Conservation (phyloP, 75 land plant species). For the Sequoiadendron giganteum region DNA sequence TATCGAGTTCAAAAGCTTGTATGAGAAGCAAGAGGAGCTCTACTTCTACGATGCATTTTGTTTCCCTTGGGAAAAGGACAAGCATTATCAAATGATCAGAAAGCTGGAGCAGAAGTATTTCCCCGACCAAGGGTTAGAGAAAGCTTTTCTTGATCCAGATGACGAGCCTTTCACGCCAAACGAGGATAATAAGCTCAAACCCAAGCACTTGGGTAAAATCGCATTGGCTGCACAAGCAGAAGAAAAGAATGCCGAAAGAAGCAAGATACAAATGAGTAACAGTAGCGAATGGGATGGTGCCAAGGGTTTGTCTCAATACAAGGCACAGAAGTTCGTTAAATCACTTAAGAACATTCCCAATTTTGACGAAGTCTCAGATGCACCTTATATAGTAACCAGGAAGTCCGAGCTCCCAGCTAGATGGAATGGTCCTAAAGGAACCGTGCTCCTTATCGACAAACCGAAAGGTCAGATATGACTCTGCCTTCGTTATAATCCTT, state of each 20-base stretch:
- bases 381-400: slow-evolving; percentile 55
- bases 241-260: slow-evolving; percentile 5
- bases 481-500: neutral
- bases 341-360: slow-evolving; percentile 48
- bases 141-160: slow-evolving; percentile 58
- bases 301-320: slow-evolving; percentile 44
- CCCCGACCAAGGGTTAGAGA: slow-evolving; percentile 64
- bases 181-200: neutral
- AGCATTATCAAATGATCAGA: slow-evolving; percentile 69
- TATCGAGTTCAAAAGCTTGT: slow-evolving; percentile 46
- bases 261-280: slow-evolving; percentile 18
- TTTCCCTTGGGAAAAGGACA: slow-evolving; percentile 80
- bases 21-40: slow-evolving; percentile 63
- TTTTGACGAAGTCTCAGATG: slow-evolving; percentile 18
- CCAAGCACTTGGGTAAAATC: neutral
- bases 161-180: slow-evolving; percentile 3
- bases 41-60: slow-evolving; percentile 67
- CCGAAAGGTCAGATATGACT: slow-evolving; percentile 62
- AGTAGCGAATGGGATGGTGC: slow-evolving; percentile 15
- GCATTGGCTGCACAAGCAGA: slow-evolving; percentile 3
- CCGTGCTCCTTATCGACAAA: slow-evolving; percentile 86
- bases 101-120: slow-evolving; percentile 81
- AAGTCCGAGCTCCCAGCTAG: slow-evolving; percentile 64
- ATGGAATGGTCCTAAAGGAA: slow-evolving; percentile 81
- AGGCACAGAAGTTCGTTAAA: slow-evolving; percentile 66